Percentiles rank a stretch among this genome's conserved stretches.
These are phyloP conservation scores for Penstemon eatonii DNA, from an alignment of 257 asterid genomes.

Conservation along the genomic window DNA sequence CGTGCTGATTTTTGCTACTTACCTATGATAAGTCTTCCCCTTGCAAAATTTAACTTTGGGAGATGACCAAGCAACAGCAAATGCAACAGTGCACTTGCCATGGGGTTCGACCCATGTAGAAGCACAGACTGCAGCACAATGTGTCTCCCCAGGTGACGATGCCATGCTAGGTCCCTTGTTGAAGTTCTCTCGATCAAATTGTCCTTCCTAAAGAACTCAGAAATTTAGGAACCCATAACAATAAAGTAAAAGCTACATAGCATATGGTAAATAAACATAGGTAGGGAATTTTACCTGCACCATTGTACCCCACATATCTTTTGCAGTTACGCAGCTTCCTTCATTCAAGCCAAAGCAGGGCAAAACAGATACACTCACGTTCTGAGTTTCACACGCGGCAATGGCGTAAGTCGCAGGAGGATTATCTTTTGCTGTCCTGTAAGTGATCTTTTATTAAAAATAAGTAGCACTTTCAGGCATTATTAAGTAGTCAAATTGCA, in stretches of 20 bases:
- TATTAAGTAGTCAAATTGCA: background rate
- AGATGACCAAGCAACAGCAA: conserved; percentile 93
- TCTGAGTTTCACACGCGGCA: conserved; percentile 97
- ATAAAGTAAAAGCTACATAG: background rate
- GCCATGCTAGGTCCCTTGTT: conserved; percentile 77
- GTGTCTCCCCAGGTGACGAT: conserved; percentile 87
- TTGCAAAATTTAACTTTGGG: conserved; percentile 94
- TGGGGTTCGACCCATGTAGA: conserved; percentile 97
- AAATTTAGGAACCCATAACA: background rate
- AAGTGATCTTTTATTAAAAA: conserved; percentile 25
- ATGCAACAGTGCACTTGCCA: conserved; percentile 91
- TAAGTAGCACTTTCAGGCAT: background rate
- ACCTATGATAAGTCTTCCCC: conserved; percentile 92
- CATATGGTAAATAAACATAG: conserved; percentile 1
- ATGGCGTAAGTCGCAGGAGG: conserved; percentile 94
- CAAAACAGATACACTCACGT: conserved; percentile 85
- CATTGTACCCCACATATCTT: conserved; percentile 96
- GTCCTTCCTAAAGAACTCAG: conserved; percentile 68
- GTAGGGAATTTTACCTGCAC: conserved; percentile 52
- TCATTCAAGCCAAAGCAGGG: conserved; percentile 91
- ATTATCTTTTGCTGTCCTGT: conserved; percentile 87
- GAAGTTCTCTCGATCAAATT: conserved; percentile 79
- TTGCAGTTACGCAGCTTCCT: conserved; percentile 83
- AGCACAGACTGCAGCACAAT: conserved; percentile 98
- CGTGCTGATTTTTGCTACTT: conserved; percentile 18